Base-by-base conservation (phyloP, 495 filamentous ascomycete species). In the Aspergillus coremiiformis region DNA sequence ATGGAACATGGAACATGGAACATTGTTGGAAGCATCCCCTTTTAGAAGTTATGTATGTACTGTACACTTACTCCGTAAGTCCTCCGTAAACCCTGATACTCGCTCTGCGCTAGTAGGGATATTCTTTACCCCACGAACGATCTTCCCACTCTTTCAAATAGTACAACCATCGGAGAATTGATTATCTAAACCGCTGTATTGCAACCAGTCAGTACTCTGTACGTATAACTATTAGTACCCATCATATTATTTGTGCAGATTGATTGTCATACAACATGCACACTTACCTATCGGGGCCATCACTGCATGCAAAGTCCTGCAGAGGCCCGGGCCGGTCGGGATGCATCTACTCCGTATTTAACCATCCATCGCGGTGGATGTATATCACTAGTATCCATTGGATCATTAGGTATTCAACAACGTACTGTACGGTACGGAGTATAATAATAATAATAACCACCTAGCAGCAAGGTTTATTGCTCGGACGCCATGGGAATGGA, bases 251-350 rank as follows among this genome's bases (percentile, higher is more conserved):
- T 24, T 44, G 24, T 15, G 39, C 52, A 55, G 44, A 20, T 47
- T 39, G 19, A 23, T 20, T 41, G 46, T 55, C 27, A 48, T 49
- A 57, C 58, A 47, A 35, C 48, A 55, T 52, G 44, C 30, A 47
- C 30, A 49, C 37, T 48, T 23, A 48, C 27, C 47, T 17, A 49
- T 30, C 45, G 17, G 37, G 5, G 21, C 22, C 22, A 42, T 49
- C 21, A 20, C 22, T 20, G 43, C 30, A 47, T 52, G 55, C 41
- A 56, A 49, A 29, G 44, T 21, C 39, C 44, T 55, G 54, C 55
- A 49, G 44, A 63, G 60, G 60, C 52, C 54, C 60, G 60, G 60
- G 39, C 60, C 60, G 56, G 51, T 41, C 54, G 60, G 49, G 30
- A 57, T 46, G 24, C 22, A 44, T 24, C 32, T 24, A 41, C 15